A percentile compares a stretch with the other conserved stretches of the same genome.
Conservation (phyloP, 2,329 filamentous ascomycete species). For the Phaeophleospora eucalypticola region DNA sequence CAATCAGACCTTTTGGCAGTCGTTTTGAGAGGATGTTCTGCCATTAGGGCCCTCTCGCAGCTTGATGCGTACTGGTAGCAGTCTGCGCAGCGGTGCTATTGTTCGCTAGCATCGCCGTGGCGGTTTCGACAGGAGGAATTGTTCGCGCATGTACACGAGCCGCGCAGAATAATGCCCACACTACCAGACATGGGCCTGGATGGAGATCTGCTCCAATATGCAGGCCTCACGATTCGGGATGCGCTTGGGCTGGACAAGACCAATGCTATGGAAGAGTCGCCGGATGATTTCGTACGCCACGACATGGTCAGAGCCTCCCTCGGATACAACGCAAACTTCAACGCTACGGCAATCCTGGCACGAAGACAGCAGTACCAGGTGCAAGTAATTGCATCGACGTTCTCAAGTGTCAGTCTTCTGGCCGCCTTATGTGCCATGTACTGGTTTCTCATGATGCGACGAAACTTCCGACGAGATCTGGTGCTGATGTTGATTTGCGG, state of each 20-base stretch:
- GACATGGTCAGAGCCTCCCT: constrained; percentile 1
- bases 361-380: constrained; percentile 22
- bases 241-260: not conserved
- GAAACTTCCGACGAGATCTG: constrained; percentile 69
- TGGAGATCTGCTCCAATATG: not conserved
- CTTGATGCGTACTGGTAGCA: too few relatives aligned
- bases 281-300: not conserved
- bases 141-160: not conserved
- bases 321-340: constrained; percentile 17
- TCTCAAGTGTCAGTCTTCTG: constrained; percentile 51
- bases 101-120: not conserved
- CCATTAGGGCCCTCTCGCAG: too few relatives aligned
- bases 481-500: constrained; percentile 70
- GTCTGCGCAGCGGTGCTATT: too few relatives aligned
- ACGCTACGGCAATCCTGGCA: constrained; percentile 16
- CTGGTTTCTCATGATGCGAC: constrained; percentile 70
- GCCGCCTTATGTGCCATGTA: constrained; percentile 58
- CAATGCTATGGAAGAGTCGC: not conserved
- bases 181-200: not conserved
- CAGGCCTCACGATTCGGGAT: not conserved
- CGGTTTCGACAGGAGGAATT: not conserved
- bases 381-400: constrained; percentile 34
- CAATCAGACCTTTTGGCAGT: not conserved
- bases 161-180: not conserved
- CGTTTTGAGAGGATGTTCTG: too few relatives aligned